Evolutionary conservation across 2,329 filamentous ascomycete genomes (phyloP), one percentile per base, ranked within the genome.

Genomic region (Nemania abortiva): DNA sequence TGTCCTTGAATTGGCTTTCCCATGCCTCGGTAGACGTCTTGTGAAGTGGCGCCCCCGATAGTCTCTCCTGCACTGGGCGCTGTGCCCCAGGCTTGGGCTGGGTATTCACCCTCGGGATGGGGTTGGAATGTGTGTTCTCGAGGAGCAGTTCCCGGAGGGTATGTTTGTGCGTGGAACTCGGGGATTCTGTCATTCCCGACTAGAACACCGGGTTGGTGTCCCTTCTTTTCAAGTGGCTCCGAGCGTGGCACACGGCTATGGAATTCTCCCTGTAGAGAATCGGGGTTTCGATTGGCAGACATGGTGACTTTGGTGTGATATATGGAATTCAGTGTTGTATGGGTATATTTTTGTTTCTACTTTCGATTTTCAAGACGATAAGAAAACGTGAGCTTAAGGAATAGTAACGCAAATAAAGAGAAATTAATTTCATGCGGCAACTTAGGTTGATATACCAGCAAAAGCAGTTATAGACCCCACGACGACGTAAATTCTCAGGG

Each of bases 81-180:
- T 9, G 71, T 69, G 45, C 69, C 69, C 62, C 68, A 58, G 15
- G 80, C 79, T 63, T 82, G 81, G 6, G 79, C 79, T 10, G 82
- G 78, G 18, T 77, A 67, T 50, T 83, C 81, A 37, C 71, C 69
- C 18, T 75, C 68, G 0, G 82, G 74, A 57, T 82, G 79, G 11
- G 85, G 83, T 49, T 79, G 72, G 76, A 81, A 84, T 10, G 79
- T 81, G 63, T 78, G 58, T 60, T 82, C 77, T 15, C 68, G 68
- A 2, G 91, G 91, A 0, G 91, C 91, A 3, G 88, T 87, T 68
- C 91, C 91, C 0, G 90, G 80, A 0, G 89, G 85, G 42, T 89
- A 80, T 0, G 84, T 85, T 77, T 93, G 73, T 27, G 88, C 86
- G 74, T 86, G 82, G 82, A 92, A 94, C 75, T 92, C 90, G 22